Base-by-base conservation (phyloP, 345 rosid genomes). In the Salix caprea region DNA sequence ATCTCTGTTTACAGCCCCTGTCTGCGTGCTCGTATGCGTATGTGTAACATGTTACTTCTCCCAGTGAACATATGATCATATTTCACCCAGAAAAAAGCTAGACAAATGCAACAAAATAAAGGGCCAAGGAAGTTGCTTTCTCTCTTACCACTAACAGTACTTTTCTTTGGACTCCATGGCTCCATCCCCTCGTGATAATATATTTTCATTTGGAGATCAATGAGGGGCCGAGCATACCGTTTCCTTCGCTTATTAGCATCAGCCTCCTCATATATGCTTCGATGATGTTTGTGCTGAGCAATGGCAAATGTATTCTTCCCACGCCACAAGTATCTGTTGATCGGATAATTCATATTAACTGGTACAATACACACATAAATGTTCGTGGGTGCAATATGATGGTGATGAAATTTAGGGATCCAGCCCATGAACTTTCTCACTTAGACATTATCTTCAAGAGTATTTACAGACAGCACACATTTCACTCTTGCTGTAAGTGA, bases 201-300 rank as follows among this genome's bases (percentile, higher is more conserved):
- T 74, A 96, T 96, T 82, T 91, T 96, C 98, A 96, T 90, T n/a
- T 94, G 98, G 74, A 90, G 95, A 87, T 94, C 97, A 74, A 94
- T 91, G 40, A 96, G 92, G 74, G 97, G 98, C 58, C 97, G 89
- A 56, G 99, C 98, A 69, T 94, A 91, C 68, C 94, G 88, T 85
- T 94, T 94, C 85, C 97, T 91, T 73, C 96, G 84, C 87, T 96
- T 96, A 84, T 93, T 94, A 75, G 97, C 92, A 85, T 94, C 98
- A 58, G 98, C 98, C 85, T 94, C 98, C 85, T 96, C 99, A 21
- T 96, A 94, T 84, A 94, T 86, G 73, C 82, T 89, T 69, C 77
- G 88, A 78, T 91, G 97, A 83, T 92, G 97, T 84, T 94, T 96
- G 88, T 94, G 99, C 80, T 90, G 98, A 58, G 97, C 95, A 81